Conservation (phyloP, 2,329 filamentous ascomycete genomes). For the Xylariaceae sp. region DNA sequence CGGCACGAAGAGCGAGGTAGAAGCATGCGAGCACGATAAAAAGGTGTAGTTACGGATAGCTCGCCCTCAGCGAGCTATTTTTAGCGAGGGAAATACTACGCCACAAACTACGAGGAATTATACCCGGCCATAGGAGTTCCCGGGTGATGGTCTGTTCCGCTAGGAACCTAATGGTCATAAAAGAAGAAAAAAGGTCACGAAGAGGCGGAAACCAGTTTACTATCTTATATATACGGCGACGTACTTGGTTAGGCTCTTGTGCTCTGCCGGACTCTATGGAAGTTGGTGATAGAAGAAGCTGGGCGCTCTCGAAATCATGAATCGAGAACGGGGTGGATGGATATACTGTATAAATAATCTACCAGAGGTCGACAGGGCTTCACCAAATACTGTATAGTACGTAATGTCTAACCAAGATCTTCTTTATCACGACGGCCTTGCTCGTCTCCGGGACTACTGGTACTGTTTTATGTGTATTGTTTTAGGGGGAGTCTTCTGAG, state of each 20-base stretch:
- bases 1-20: constrained; percentile 34
- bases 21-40: constrained; percentile 29
- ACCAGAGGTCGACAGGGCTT: constrained; percentile 5
- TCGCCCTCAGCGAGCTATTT: neutral
- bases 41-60: constrained; percentile 17
- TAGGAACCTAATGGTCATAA: constrained; percentile 18
- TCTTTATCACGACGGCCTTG: neutral
- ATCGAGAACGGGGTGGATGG: constrained; percentile 1
- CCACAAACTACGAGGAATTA: constrained; percentile 1
- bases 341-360: constrained; percentile 17
- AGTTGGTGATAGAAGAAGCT: neutral
- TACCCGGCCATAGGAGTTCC: constrained; percentile 20
- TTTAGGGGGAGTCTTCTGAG: no score
- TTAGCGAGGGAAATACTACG: neutral
- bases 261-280: neutral
- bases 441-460: no score
- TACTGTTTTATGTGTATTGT: no score
- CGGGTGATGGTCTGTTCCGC: constrained; percentile 10
- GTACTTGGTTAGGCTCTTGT: neutral
- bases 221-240: constrained; percentile 11
- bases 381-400: constrained; percentile 13
- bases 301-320: neutral
- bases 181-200: neutral
- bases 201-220: constrained; percentile 4
- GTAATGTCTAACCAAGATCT: constrained; percentile 20